Percentiles rank a stretch among this genome's conserved stretches.
Conservation (phyloP, 2,329 filamentous ascomycete species). For the Orbilia ellipsospora region DNA sequence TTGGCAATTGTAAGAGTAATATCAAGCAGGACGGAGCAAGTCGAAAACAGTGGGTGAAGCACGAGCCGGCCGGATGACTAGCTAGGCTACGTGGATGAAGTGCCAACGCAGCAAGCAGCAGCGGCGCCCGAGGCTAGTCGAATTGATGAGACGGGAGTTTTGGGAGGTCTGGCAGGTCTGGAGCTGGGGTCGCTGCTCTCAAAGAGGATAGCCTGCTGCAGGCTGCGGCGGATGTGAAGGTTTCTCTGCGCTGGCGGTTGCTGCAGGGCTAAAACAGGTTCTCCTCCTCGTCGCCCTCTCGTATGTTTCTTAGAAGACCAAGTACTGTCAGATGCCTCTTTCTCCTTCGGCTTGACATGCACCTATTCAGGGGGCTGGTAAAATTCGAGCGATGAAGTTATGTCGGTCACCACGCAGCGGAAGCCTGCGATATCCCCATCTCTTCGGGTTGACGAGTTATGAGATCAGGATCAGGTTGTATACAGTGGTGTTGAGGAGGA, state of each 20-base stretch:
- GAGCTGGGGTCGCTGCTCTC: slow-evolving; percentile 13
- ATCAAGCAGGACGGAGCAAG: slow-evolving; percentile 2
- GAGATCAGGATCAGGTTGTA: neutral
- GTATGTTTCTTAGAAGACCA: neutral
- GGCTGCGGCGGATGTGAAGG: slow-evolving; percentile 11
- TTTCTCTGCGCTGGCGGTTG: slow-evolving; percentile 5
- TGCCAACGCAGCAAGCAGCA: slow-evolving; percentile 47
- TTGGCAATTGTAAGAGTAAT: neutral
- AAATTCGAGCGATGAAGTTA: too few species aligned
- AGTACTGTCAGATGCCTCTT: neutral
- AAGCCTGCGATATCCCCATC: slow-evolving; percentile 17
- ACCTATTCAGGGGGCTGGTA: slow-evolving; percentile 1
- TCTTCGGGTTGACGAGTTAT: neutral
- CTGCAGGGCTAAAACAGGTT: slow-evolving; percentile 21
- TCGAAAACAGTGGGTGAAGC: too few species aligned
- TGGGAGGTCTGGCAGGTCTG: slow-evolving; percentile 13
- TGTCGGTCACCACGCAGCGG: neutral
- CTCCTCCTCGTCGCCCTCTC: neutral
- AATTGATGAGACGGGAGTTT: neutral
- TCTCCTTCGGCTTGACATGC: neutral
- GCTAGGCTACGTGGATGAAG: slow-evolving; percentile 37
- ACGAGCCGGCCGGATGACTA: neutral
- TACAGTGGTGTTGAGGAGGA: too few species aligned
- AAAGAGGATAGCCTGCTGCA: slow-evolving; percentile 41
- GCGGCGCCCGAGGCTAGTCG: too few species aligned